A percentile compares a stretch with the other conserved stretches of the same genome.
phyloP scores from a whole-genome alignment of 1,139 yeast species.

The Saccharomycopsis crataegensis region DNA sequence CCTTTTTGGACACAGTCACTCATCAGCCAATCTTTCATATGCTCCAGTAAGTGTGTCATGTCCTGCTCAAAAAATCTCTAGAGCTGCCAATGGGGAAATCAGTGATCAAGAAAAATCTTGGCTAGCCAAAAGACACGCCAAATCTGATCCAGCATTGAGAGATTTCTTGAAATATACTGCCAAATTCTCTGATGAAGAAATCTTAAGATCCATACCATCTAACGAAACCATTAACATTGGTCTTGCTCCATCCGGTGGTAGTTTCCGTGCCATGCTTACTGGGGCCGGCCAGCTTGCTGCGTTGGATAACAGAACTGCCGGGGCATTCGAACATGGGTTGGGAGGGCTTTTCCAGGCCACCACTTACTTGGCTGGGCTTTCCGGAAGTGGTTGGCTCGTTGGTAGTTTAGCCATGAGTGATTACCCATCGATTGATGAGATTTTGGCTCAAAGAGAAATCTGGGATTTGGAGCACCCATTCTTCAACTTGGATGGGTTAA shows the following conservation, averaged over 20 bases:
- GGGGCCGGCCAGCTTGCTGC: slow-evolving; percentile 91
- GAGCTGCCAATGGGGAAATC: slow-evolving; percentile 7
- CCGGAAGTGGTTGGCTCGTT: slow-evolving; percentile 40
- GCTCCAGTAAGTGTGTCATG: slow-evolving; percentile 12
- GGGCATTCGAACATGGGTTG: slow-evolving; percentile 51
- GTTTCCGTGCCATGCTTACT: slow-evolving; percentile 80
- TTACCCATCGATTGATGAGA: slow-evolving; percentile 64
- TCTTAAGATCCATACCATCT: slow-evolving; percentile 1
- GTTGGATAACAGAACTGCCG: slow-evolving; percentile 63
- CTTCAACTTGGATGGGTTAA: slow-evolving; percentile 53
- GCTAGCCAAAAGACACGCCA: slow-evolving; percentile 12
- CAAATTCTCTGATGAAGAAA: slow-evolving; percentile 6
- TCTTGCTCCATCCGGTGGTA: slow-evolving; percentile 84
- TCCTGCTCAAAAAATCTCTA: slow-evolving; percentile 3
- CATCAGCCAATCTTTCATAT: neutral
- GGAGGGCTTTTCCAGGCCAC: slow-evolving; percentile 74
- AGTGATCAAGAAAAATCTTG: slow-evolving; percentile 11
- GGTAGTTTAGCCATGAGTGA: slow-evolving; percentile 73
- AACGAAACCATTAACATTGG: slow-evolving; percentile 42
- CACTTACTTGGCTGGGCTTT: slow-evolving; percentile 69
- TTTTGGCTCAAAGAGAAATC: slow-evolving; percentile 54
- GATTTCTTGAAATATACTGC: slow-evolving; percentile 17
- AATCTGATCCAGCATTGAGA: slow-evolving; percentile 10
- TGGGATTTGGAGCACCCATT: slow-evolving; percentile 62
- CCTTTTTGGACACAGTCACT: neutral